Conservation (phyloP, 768 basidiomycete genomes). For the Hemileccinum rubropunctum region DNA sequence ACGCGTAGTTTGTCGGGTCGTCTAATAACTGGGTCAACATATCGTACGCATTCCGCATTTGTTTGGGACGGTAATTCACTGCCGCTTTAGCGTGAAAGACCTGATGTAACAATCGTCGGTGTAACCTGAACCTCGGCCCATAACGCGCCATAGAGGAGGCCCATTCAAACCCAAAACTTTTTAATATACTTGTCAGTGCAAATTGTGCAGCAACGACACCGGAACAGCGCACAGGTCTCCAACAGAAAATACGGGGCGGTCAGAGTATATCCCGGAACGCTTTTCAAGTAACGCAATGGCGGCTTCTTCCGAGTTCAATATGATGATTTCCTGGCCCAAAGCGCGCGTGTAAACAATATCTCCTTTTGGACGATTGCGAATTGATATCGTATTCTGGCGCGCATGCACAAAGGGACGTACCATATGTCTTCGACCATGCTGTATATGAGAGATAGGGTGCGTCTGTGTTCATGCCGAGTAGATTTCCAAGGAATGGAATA, state of each 20-base stretch:
- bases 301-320: conserved; percentile 47
- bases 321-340: conserved; percentile 45
- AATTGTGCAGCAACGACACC: not conserved
- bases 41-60: conserved; percentile 12
- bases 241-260: conserved; percentile 1
- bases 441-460: conserved; percentile 13
- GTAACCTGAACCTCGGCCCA: conserved; percentile 21
- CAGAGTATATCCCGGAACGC: conserved; percentile 49
- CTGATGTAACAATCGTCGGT: conserved; percentile 20
- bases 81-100: conserved; percentile 12
- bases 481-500: conserved; percentile 13
- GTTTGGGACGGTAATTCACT: conserved; percentile 11
- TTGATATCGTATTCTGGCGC: not conserved
- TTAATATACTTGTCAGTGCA: not conserved
- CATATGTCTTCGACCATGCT: conserved; percentile 19
- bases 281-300: conserved; percentile 51
- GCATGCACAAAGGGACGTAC: conserved; percentile 1
- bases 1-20: conserved; percentile 5
- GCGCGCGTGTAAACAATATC: conserved; percentile 18
- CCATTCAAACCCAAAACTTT: conserved; percentile 20
- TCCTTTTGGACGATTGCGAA: not conserved
- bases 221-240: conserved; percentile 4
- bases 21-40: conserved; percentile 5
- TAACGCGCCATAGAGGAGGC: conserved; percentile 11
- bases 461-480: conserved; percentile 4